Evolutionary conservation across 352 stramenopile genomes (phyloP).

Genomic region (Pythium pectinolyticum): DNA sequence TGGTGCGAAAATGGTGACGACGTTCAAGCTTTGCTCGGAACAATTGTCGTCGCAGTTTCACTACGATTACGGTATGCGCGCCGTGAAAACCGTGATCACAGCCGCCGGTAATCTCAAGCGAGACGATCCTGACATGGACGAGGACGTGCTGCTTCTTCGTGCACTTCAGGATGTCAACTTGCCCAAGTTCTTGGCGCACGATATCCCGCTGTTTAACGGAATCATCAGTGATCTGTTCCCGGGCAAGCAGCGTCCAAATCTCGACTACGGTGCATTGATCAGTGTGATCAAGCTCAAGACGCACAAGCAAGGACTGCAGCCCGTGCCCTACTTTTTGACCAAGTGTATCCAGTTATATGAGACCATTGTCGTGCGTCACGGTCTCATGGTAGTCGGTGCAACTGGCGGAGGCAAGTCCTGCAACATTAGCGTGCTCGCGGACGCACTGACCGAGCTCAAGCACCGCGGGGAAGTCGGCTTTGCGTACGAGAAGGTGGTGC

Average conservation of each 20-base stretch:
- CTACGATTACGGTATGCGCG: slow-evolving; percentile 92
- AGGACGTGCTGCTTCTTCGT: slow-evolving; percentile 92
- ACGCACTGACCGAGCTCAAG: slow-evolving; percentile 88
- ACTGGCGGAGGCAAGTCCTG: slow-evolving; percentile 90
- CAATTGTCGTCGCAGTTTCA: slow-evolving; percentile 89
- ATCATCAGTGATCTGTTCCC: slow-evolving; percentile 96
- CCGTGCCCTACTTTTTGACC: slow-evolving; percentile 90
- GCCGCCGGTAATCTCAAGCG: slow-evolving; percentile 90
- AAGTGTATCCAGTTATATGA: slow-evolving; percentile 96
- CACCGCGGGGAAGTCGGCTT: slow-evolving; percentile 73
- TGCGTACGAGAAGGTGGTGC: slow-evolving; percentile 87
- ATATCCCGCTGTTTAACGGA: slow-evolving; percentile 95
- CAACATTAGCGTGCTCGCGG: slow-evolving; percentile 90
- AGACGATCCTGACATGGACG: slow-evolving; percentile 89
- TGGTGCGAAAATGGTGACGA: slow-evolving; percentile 86
- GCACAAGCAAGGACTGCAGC: slow-evolving; percentile 80
- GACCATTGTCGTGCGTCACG: slow-evolving; percentile 93
- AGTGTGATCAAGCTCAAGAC: slow-evolving; percentile 90
- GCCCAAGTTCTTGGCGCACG: slow-evolving; percentile 94
- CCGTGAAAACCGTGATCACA: slow-evolving; percentile 89
- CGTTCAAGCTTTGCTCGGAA: slow-evolving; percentile 89
- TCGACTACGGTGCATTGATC: slow-evolving; percentile 87
- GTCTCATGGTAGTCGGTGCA: slow-evolving; percentile 94
- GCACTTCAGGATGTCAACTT: slow-evolving; percentile 96
- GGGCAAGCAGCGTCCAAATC: slow-evolving; percentile 82